phyloP scores from a whole-genome alignment of 192 early-diverging fungal species.

The Blastocladiella britannica region DNA sequence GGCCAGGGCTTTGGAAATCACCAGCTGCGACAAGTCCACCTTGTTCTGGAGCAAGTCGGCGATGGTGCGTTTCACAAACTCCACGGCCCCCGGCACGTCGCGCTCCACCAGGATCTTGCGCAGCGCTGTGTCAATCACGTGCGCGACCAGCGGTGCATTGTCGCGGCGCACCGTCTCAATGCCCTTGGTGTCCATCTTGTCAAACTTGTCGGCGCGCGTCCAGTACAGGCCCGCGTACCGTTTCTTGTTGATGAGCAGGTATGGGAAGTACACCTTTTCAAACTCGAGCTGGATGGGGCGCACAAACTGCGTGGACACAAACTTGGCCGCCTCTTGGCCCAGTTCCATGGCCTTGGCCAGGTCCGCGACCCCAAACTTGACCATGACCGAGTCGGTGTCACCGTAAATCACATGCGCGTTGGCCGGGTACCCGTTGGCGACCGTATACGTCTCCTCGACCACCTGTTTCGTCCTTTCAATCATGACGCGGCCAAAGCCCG shows the following conservation, averaged over 20 bases:
- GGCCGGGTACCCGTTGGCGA: constrained; percentile 67
- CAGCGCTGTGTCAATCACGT: constrained; percentile 79
- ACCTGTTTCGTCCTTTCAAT: constrained; percentile 69
- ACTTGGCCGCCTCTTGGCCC: constrained; percentile 62
- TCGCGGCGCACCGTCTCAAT: constrained; percentile 97
- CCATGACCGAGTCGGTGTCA: constrained; percentile 98
- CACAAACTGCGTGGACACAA: constrained; percentile 68
- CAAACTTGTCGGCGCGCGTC: constrained; percentile 79
- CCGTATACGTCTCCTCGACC: constrained; percentile 62
- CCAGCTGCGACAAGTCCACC: constrained; percentile 84
- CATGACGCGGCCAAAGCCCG: constrained; percentile 88
- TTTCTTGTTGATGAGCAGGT: constrained; percentile 95
- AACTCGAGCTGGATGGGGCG: constrained; percentile 96
- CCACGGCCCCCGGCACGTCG: constrained; percentile 61
- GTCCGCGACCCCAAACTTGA: constrained; percentile 71
- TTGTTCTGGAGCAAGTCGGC: constrained; percentile 89
- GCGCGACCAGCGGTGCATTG: constrained; percentile 75
- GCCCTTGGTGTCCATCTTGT: constrained; percentile 94
- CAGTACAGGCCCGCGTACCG: constrained; percentile 94
- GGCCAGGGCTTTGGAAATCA: constrained; percentile 86
- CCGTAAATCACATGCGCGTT: constrained; percentile 90
- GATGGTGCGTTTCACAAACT: constrained; percentile 72
- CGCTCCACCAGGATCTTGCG: constrained; percentile 76
- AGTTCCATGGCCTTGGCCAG: constrained; percentile 72
- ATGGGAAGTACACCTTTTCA: constrained; percentile 97